Conservation (phyloP, 108 stramenopile species). For the Tribonema minus region DNA sequence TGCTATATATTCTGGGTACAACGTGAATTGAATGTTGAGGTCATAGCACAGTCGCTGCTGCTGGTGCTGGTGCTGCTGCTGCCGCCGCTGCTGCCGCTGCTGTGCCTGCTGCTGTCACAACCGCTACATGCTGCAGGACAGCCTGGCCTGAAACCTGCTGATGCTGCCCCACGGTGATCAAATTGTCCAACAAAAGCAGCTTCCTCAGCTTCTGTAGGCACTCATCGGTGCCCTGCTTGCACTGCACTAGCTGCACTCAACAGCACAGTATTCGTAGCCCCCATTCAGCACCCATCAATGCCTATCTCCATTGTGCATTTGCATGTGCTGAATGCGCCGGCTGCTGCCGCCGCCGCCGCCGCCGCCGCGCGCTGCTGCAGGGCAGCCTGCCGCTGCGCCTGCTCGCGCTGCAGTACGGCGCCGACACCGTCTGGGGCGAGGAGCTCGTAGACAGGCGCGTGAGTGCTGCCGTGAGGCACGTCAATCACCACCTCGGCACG, state of each 20-base stretch:
- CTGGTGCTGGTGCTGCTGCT: no score
- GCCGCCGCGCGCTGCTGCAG: background rate
- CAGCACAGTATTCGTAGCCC: background rate
- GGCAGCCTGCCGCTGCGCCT: constrained; percentile 81
- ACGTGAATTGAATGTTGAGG: no score
- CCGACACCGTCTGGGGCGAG: constrained; percentile 83
- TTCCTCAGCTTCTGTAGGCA: background rate
- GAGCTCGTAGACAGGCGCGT: constrained; percentile 87
- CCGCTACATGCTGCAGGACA: no score
- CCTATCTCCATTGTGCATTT: background rate
- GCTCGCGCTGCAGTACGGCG: constrained; percentile 79
- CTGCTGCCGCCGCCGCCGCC: background rate
- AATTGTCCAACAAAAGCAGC: no score
- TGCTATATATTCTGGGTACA: no score
- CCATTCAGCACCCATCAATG: background rate
- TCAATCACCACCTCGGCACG: constrained; percentile 64
- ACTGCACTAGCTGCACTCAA: background rate
- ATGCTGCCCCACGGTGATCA: no score
- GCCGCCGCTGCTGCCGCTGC: no score
- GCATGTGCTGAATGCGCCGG: background rate
- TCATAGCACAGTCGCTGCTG: no score
- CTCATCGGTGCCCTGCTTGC: background rate
- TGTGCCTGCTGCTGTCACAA: no score
- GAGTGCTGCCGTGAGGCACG: constrained; percentile 58
- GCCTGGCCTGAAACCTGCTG: no score